Conservation (phyloP, 2,329 filamentous ascomycete species). For the Helicocarpus griseus region DNA sequence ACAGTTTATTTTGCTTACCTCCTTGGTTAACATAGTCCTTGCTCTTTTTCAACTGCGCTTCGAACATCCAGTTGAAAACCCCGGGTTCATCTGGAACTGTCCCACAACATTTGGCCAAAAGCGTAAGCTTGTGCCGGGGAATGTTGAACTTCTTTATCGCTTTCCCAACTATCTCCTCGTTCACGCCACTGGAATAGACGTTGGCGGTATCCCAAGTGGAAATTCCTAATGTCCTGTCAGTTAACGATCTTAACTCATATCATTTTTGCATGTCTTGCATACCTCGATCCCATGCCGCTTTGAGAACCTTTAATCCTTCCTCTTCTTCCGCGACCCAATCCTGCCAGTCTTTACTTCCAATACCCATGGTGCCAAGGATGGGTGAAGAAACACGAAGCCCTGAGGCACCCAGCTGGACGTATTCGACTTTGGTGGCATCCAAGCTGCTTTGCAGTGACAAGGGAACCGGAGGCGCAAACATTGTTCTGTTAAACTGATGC, state of each 20-base stretch:
- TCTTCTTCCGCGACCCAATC: constrained; percentile 13
- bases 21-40: constrained; percentile 42
- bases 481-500: neutral
- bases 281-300: constrained; percentile 13
- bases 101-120: constrained; percentile 47
- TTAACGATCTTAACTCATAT: neutral
- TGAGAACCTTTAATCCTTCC: constrained; percentile 9
- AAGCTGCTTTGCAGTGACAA: constrained; percentile 16
- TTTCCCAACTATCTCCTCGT: constrained; percentile 45
- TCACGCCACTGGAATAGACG: constrained; percentile 47
- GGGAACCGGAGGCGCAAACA: neutral
- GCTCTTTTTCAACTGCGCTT: constrained; percentile 30
- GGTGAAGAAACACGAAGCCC: constrained; percentile 44
- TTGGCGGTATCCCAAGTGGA: constrained; percentile 27
- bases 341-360: constrained; percentile 15
- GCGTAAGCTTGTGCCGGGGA: constrained; percentile 47
- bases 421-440: constrained; percentile 40
- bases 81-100: constrained; percentile 24
- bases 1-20: constrained; percentile 7
- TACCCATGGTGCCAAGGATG: constrained; percentile 44
- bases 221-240: neutral
- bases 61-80: constrained; percentile 25
- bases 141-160: constrained; percentile 51
- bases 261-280: constrained; percentile 10
- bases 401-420: constrained; percentile 40